A percentile compares a stretch with the other conserved stretches of the same genome.
phyloP scores from a whole-genome alignment of 768 basidiomycete genomes.

The Thelephora aurantiotincta region DNA sequence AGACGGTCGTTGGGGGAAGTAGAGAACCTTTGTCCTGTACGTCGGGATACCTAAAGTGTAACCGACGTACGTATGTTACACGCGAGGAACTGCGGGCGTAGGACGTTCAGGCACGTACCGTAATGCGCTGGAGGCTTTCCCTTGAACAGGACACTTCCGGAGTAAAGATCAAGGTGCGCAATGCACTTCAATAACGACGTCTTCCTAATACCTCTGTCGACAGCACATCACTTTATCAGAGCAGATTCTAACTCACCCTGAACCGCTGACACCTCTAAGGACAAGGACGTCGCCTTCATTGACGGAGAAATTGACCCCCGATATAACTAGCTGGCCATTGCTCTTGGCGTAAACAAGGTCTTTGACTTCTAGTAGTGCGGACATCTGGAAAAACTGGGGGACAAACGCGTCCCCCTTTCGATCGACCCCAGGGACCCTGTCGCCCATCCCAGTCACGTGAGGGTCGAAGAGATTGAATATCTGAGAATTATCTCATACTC shows the following conservation, averaged over 20 bases:
- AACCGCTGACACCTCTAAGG: constrained; percentile 69
- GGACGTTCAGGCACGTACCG: constrained; percentile 20
- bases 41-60: constrained; percentile 44
- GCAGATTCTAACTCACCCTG: constrained; percentile 30
- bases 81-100: neutral
- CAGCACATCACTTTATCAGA: neutral
- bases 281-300: constrained; percentile 65
- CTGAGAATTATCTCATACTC: no score
- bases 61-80: neutral
- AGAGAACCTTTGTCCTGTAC: constrained; percentile 69
- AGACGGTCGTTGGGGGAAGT: constrained; percentile 81
- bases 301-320: constrained; percentile 45
- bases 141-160: constrained; percentile 46
- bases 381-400: neutral
- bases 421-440: neutral
- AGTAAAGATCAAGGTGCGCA: constrained; percentile 62
- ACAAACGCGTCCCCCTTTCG: neutral
- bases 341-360: constrained; percentile 34
- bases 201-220: constrained; percentile 29
- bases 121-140: constrained; percentile 47
- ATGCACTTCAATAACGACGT: constrained; percentile 77
- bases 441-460: no score
- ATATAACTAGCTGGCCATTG: constrained; percentile 37
- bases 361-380: constrained; percentile 34
- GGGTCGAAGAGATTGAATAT: no score